Base-by-base conservation (phyloP, 2,329 filamentous ascomycete genomes). In the Penicillium sp. region DNA sequence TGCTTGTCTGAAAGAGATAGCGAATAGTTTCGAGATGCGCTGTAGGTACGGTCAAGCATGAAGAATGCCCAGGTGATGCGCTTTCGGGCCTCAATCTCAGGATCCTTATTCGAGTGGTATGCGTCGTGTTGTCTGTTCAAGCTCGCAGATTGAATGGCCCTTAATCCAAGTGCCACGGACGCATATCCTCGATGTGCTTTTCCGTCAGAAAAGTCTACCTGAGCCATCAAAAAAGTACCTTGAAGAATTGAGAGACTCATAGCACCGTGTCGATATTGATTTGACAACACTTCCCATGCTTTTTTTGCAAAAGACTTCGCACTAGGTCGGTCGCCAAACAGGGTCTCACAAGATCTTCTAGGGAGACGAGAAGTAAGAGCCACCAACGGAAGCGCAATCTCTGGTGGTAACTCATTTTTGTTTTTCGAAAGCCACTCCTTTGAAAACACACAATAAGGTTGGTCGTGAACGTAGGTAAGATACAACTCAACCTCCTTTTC, bases 11-110 rank as follows among this genome's bases (percentile, higher is more conserved):
- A 52, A 1, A 67, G 63, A 38, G 62, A 65, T 0, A 65, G 18
- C 2, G 65, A 67, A 32, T 66, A 67, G 22, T 58, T 63, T 14
- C 63, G 57, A 2, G 64, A 66, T 7, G 64, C 62, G 34, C 64
- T 64, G 29, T 66, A 66, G 5, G 54, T 60, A 47, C 65, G 62
- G 45, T 67, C 64, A 16, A 67, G 56, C 60, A 66, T 66, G 36
- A 67, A 67, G 39, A 59, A 67, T 3, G 64, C 59, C 65, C 65
- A 67, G 0, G 63, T 62, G 8, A 65, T 60, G 16, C 65, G 53
- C 43, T 56, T 55, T 24, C 56, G 53, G 5, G 54, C 54, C 40
- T 66, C 65, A 6, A 43, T 38, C 1, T 62, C 61, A 1, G 40
- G 22, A 2, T 31, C 16, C 11, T 31, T 47, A 9, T 27, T 49